Conservation (phyloP, 805 yeast species). For the Lipomyces yamadae region DNA sequence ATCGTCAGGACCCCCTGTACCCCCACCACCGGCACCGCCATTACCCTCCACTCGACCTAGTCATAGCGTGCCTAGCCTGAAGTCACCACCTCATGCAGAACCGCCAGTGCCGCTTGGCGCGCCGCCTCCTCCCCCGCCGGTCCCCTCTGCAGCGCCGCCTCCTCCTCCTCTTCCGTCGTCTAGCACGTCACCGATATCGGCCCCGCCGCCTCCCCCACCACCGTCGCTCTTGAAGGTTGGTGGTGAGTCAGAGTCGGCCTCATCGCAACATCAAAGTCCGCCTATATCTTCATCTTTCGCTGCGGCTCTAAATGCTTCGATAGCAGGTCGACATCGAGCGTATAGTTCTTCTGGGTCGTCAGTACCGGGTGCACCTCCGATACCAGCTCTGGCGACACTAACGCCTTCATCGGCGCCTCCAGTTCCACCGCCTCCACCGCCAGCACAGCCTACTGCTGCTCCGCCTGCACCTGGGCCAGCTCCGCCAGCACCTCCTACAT, state of each 20-base stretch:
- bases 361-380: not conserved
- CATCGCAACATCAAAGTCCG: conserved; percentile 10
- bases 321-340: conserved; percentile 5
- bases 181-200: conserved; percentile 4
- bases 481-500: conserved; percentile 41
- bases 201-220: conserved; percentile 38
- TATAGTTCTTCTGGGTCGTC: conserved; percentile 34
- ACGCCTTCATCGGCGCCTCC: conserved; percentile 43
- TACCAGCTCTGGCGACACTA: not conserved
- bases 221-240: conserved; percentile 18
- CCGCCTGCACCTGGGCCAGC: conserved; percentile 47
- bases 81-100: no score
- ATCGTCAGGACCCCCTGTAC: conserved; percentile 29
- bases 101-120: no score
- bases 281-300: not conserved
- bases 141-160: conserved; percentile 38
- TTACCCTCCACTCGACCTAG: no score
- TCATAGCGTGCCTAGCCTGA: no score
- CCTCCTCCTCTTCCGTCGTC: conserved; percentile 35
- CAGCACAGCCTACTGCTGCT: conserved; percentile 36
- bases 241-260: not conserved
- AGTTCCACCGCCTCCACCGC: conserved; percentile 44
- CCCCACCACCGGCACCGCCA: no score
- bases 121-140: not conserved
- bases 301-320: not conserved